Evolutionary conservation across 148 eudicot genomes (phyloP).

Genomic region (Amaranthus palmeri): DNA sequence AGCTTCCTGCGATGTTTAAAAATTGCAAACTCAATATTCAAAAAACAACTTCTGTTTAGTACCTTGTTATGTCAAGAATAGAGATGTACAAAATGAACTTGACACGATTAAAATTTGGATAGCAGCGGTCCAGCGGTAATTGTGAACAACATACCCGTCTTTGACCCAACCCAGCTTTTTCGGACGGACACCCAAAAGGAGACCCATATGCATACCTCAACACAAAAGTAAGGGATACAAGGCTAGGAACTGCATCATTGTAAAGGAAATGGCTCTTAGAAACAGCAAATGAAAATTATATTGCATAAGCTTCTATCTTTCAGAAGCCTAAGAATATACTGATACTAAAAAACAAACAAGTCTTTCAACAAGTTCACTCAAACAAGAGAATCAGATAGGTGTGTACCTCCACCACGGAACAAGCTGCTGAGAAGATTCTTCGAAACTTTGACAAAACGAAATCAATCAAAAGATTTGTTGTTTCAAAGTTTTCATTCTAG

Average conservation of each 20-base stretch:
- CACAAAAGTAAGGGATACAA: not conserved
- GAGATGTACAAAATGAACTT: no score
- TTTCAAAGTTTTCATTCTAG: not conserved
- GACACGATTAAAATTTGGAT: no score
- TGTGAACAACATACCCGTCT: no score
- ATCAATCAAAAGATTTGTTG: not conserved
- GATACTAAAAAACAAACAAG: no score
- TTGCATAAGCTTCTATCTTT: not conserved
- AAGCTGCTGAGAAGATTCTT: not conserved
- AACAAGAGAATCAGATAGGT: not conserved
- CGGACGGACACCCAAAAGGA: no score
- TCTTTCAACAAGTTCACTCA: not conserved
- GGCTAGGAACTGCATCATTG: not conserved
- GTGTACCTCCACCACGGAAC: not conserved
- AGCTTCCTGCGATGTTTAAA: no score
- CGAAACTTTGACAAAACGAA: not conserved
- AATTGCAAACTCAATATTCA: not conserved
- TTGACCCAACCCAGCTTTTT: not conserved
- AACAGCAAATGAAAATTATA: not conserved
- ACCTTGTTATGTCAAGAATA: not conserved
- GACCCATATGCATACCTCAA: no score
- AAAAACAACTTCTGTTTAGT: not conserved
- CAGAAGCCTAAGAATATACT: no score
- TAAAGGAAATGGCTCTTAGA: not conserved
- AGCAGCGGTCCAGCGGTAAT: no score